These are phyloP conservation scores for Coriolopsis trogii DNA, from an alignment of 1,284 basidiomycete species.

Conservation along the genomic window DNA sequence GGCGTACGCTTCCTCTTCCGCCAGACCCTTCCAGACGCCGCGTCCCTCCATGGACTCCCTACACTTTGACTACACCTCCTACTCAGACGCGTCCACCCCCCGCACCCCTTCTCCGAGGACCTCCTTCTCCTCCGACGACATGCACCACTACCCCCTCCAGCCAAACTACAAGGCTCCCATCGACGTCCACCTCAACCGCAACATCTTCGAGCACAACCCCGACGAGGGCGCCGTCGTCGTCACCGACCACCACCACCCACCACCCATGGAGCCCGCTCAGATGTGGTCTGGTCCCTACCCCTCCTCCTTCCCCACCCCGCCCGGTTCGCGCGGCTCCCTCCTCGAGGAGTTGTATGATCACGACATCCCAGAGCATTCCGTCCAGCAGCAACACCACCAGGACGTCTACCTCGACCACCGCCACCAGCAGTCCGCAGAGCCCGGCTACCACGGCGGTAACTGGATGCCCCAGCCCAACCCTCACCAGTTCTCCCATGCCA, in stretches of 20 bases:
- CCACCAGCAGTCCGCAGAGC: conserved; percentile 32
- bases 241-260: conserved; percentile 34
- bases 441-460: conserved; percentile 38
- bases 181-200: conserved; percentile 51
- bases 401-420: conserved; percentile 42
- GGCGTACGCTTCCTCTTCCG: conserved; percentile 22
- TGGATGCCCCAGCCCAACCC: conserved; percentile 36
- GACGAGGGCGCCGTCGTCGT: conserved; percentile 43
- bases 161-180: conserved; percentile 42
- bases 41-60: conserved; percentile 62
- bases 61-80: conserved; percentile 64
- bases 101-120: conserved; percentile 68
- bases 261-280: conserved; percentile 36
- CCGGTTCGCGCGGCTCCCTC: conserved; percentile 51
- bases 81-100: conserved; percentile 66
- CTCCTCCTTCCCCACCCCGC: conserved; percentile 37
- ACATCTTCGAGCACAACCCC: conserved; percentile 51
- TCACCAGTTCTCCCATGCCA: conserved; percentile 36
- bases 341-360: conserved; percentile 67
- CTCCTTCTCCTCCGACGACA: conserved; percentile 41
- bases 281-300: conserved; percentile 36
- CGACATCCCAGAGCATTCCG: conserved; percentile 46
- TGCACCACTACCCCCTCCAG: conserved; percentile 41
- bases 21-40: conserved; percentile 24
- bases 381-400: no score